Evolutionary conservation across 768 basidiomycete genomes (phyloP), one percentile per base, ranked within the genome.

Genomic region (Lentinula boryana): DNA sequence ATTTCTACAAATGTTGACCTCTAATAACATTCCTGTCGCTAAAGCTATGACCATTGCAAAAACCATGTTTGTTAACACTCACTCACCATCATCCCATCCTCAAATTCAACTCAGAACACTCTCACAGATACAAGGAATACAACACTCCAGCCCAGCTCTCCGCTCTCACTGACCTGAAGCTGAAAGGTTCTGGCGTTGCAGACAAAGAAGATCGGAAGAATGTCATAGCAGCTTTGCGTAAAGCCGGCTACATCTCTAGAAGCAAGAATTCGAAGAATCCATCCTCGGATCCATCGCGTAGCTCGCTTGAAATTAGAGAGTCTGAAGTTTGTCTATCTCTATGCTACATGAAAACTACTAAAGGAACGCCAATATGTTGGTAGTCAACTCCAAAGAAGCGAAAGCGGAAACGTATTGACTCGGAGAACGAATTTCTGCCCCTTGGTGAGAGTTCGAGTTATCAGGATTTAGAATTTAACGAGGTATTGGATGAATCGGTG

Each of bases 401-500:
- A 65, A 88, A 85, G 68, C 83, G 86, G 56, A 86, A 84, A 65
- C 76, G 78, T 32, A 69, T 70, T 52, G 72, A 69, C 31, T 69
- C 74, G 56, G 79, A 80, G 58, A 88, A 89, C 63, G 83, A 85
- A 61, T 80, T 83, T 63, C 70, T 91, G 18, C 85, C 80, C 8
- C 61, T 66, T 0, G 83, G 86, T 50, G 85, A 86, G 63, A 81
- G 75, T 2, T 76, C 76, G 21, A 66, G 64, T 5, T 74, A 80
- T 63, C 83, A 81, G 23, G 85, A 78, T 64, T 75, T 90, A 44
- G 85, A 88, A 50, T 94, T 93, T 64, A 78, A 82, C 36, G 91
- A 94, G 66, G 71, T 89, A 15, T 65, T 87, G 56, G 86, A 91
- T 64, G 91, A 91, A 69, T 76, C 85, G 72, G 89, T 89, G 65